These are phyloP conservation scores for Geotrichum reessii DNA, from an alignment of 1,139 yeast species.

Conservation along the genomic window DNA sequence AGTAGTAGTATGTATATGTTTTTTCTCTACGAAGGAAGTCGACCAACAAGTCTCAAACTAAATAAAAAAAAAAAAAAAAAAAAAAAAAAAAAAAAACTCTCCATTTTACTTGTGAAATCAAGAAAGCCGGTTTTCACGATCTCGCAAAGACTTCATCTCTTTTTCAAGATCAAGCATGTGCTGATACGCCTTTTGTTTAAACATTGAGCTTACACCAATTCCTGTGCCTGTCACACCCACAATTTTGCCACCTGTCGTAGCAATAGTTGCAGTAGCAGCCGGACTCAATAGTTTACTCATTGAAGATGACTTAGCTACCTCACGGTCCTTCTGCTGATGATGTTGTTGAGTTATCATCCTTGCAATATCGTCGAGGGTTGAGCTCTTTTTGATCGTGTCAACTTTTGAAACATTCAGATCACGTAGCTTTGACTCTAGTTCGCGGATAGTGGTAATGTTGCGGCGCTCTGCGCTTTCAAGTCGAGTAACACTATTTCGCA, in stretches of 20 bases:
- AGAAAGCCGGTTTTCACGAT: background rate
- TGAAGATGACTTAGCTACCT: background rate
- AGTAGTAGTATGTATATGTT: too few relatives aligned
- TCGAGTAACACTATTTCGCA: background rate
- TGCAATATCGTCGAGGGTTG: slow-evolving; percentile 2
- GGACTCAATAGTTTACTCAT: background rate
- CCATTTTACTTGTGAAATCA: background rate
- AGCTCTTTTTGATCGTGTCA: background rate
- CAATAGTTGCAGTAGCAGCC: background rate
- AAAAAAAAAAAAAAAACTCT: too few relatives aligned
- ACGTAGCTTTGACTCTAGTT: background rate
- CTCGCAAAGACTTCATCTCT: slow-evolving; percentile 6
- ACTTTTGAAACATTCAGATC: background rate
- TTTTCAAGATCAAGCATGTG: slow-evolving; percentile 17
- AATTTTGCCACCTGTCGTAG: background rate
- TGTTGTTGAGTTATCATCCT: slow-evolving; percentile 1
- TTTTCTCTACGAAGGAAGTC: too few relatives aligned
- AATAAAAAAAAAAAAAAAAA: too few relatives aligned
- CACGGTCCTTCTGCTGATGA: background rate
- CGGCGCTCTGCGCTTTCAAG: background rate
- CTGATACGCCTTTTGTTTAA: slow-evolving; percentile 16
- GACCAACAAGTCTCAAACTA: too few relatives aligned
- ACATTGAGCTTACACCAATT: slow-evolving; percentile 5
- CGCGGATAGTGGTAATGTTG: background rate
- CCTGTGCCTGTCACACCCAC: background rate